phyloP scores from a whole-genome alignment of 1,284 basidiomycete genomes.

The Cerrena zonata region DNA sequence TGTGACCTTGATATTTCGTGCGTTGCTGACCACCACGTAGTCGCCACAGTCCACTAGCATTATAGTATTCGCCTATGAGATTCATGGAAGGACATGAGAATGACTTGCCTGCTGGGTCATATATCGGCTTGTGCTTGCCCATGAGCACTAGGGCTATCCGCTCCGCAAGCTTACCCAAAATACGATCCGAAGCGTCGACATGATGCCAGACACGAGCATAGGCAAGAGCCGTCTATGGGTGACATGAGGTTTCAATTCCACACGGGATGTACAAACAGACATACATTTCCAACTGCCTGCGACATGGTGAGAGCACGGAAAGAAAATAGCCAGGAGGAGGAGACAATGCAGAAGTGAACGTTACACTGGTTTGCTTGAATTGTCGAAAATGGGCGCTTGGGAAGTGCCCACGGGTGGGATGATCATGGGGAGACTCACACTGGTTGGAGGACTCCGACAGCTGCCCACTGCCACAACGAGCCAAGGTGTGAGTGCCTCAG shows the following conservation, averaged over 20 bases:
- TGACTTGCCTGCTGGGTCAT: conserved; percentile 76
- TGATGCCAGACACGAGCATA: conserved; percentile 95
- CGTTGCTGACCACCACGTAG: conserved; percentile 95
- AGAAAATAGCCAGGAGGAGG: conserved; percentile 1
- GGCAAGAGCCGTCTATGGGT: conserved; percentile 78
- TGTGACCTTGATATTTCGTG: conserved; percentile 78
- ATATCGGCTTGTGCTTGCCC: conserved; percentile 99
- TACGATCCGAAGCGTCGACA: conserved; percentile 83
- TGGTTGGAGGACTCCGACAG: too few species aligned
- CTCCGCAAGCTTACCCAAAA: conserved; percentile 89
- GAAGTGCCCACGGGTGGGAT: background rate
- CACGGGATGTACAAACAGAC: conserved; percentile 17
- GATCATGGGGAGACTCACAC: conserved; percentile 4
- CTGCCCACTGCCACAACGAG: too few species aligned
- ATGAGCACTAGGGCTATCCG: conserved; percentile 92
- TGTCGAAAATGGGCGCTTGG: background rate
- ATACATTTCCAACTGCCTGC: conserved; percentile 63
- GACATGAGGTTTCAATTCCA: background rate
- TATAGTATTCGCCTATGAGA: background rate
- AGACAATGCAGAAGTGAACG: background rate
- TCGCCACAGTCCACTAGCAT: conserved; percentile 85
- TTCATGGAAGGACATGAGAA: background rate
- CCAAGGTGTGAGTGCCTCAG: too few species aligned
- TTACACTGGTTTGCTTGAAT: too few species aligned
- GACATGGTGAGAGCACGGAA: conserved; percentile 37